Evolutionary conservation across 441 rosid genomes (phyloP).

Genomic region (Adansonia madagascariensis): DNA sequence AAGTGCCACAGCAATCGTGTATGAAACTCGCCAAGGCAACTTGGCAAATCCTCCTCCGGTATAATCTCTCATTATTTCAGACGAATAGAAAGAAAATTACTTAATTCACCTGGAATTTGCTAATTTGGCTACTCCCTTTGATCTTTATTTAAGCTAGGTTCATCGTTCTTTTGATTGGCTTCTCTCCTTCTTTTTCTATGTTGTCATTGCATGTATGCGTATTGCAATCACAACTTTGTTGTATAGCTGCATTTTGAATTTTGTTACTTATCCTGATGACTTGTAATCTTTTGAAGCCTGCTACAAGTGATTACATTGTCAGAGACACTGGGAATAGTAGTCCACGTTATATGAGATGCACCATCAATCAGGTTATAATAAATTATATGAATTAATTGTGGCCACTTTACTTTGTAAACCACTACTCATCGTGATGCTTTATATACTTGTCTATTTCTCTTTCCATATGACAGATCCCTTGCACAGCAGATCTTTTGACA

Average conservation of each 20-base stretch:
- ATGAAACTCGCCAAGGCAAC: conserved; percentile 60
- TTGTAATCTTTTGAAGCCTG: conserved; percentile 54
- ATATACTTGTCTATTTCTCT: conserved; percentile 8
- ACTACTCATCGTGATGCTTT: conserved; percentile 5
- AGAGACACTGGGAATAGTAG: conserved; percentile 69
- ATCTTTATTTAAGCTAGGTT: conserved; percentile 1
- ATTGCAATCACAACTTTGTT: background rate
- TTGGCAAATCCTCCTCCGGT: conserved; percentile 70
- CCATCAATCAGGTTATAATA: conserved; percentile 52
- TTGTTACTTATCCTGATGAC: conserved; percentile 19
- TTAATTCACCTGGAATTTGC: conserved; percentile 5
- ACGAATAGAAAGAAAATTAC: background rate
- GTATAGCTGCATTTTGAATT: conserved; percentile 11
- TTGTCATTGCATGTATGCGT: conserved; percentile 18
- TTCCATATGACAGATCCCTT: conserved; percentile 60
- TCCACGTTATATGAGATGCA: conserved; percentile 66
- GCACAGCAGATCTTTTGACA: conserved; percentile 76
- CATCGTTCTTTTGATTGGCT: conserved; percentile 1
- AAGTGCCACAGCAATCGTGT: conserved; percentile 45
- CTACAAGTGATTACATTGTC: conserved; percentile 59
- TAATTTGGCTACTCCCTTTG: conserved; percentile 15
- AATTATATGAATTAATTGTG: conserved; percentile 19
- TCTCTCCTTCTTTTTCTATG: background rate
- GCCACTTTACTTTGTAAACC: conserved; percentile 6
- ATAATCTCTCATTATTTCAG: conserved; percentile 8